These are phyloP conservation scores for Xylaria sp. DNA, from an alignment of 2,329 filamentous ascomycete genomes.

Conservation along the genomic window DNA sequence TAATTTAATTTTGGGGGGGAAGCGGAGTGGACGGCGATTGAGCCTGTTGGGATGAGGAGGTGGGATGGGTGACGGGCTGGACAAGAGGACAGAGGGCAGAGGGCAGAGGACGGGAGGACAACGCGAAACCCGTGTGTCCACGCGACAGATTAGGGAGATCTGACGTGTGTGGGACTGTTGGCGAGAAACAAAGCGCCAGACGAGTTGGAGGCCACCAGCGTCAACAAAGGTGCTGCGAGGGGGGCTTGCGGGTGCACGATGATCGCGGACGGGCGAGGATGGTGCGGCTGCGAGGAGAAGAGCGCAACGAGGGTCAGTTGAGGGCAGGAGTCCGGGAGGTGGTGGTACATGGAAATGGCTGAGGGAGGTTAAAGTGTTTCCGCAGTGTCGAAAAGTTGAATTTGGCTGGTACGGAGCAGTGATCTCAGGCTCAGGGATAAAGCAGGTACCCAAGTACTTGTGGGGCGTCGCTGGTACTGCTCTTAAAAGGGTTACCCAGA, in stretches of 20 bases:
- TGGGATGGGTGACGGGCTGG: constrained; percentile 26
- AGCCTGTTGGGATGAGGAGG: constrained; percentile 32
- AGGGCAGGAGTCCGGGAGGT: constrained; percentile 28
- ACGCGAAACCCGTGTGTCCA: constrained; percentile 50
- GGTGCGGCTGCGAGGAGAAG: constrained; percentile 26
- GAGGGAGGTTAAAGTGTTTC: constrained; percentile 44
- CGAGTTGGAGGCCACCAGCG: constrained; percentile 31
- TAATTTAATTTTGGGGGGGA: neutral
- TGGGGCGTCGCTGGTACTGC: neutral
- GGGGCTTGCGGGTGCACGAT: constrained; percentile 27
- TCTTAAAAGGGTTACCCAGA: neutral
- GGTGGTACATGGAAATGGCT: constrained; percentile 37
- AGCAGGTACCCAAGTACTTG: constrained; percentile 28
- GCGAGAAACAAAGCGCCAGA: constrained; percentile 37
- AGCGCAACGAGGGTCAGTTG: constrained; percentile 35
- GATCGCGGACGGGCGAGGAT: constrained; percentile 40
- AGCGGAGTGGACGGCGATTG: constrained; percentile 38
- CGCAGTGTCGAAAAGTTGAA: constrained; percentile 45
- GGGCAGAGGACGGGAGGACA: constrained; percentile 19
- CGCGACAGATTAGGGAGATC: constrained; percentile 50
- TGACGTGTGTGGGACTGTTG: constrained; percentile 48
- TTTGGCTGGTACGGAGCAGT: constrained; percentile 44
- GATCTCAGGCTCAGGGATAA: constrained; percentile 40
- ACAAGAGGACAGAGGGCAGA: constrained; percentile 32
- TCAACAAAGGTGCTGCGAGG: constrained; percentile 29